These are phyloP conservation scores for Boletus tylopilopsis DNA, from an alignment of 768 basidiomycete species.

Conservation along the genomic window DNA sequence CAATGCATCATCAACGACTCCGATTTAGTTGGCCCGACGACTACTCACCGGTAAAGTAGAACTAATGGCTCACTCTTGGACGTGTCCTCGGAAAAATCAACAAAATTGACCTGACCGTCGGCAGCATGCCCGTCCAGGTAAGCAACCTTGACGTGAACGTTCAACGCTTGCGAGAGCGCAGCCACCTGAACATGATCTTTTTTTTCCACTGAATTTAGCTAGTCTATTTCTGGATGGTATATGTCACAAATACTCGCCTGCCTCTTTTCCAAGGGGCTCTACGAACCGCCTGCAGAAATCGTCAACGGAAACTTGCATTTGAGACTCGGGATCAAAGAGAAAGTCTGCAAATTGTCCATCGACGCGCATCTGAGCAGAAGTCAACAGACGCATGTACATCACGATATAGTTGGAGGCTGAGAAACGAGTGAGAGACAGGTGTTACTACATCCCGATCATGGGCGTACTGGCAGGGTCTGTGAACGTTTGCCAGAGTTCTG, in stretches of 20 bases:
- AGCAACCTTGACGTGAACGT: constrained; percentile 67
- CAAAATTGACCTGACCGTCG: constrained; percentile 58
- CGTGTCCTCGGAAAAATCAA: constrained; percentile 53
- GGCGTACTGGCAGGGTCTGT: constrained; percentile 47
- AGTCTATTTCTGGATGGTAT: not conserved
- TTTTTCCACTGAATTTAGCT: not conserved
- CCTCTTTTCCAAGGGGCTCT: constrained; percentile 73
- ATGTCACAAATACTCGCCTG: constrained; percentile 41
- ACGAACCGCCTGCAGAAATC: constrained; percentile 78
- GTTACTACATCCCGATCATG: not conserved
- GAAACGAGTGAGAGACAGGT: not conserved
- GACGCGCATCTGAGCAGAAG: constrained; percentile 75
- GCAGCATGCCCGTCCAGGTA: constrained; percentile 69
- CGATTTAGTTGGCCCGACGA: not conserved
- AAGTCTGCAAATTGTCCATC: constrained; percentile 60
- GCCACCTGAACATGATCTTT: constrained; percentile 80
- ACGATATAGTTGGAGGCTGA: constrained; percentile 71
- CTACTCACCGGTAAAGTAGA: constrained; percentile 69
- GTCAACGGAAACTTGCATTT: constrained; percentile 48
- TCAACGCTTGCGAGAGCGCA: constrained; percentile 66
- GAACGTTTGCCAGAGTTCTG: constrained; percentile 42
- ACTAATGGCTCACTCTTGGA: constrained; percentile 49
- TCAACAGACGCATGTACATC: constrained; percentile 75
- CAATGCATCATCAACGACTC: not conserved
- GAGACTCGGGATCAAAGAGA: constrained; percentile 72